phyloP scores from a whole-genome alignment of 345 rosid species.

The Gossypium australe region DNA sequence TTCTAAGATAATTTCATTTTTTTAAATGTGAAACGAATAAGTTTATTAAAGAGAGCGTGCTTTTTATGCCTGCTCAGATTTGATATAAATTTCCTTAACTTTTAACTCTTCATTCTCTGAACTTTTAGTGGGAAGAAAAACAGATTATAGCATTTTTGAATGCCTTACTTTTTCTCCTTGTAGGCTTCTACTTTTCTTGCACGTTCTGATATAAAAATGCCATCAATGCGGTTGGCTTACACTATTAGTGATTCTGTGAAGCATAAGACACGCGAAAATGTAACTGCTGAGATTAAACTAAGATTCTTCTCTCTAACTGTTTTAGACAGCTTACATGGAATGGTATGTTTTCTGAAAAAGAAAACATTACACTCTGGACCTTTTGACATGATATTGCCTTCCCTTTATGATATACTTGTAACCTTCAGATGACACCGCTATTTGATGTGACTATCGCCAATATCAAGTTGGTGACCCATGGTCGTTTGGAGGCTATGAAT shows the following conservation, averaged over 20 bases:
- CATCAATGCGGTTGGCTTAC: conserved; percentile 72
- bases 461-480: conserved; percentile 94
- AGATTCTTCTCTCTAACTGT: conserved; percentile 80
- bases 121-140: conserved; percentile 4
- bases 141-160: conserved; percentile 9
- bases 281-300: conserved; percentile 79
- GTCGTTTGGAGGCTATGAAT: conserved; percentile 87
- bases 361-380: conserved; percentile 2
- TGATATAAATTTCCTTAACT: conserved; percentile 5
- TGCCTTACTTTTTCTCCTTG: conserved; percentile 19
- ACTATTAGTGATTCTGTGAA: conserved; percentile 80
- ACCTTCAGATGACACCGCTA: conserved; percentile 80
- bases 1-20: not conserved
- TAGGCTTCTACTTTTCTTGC: conserved; percentile 99
- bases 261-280: conserved; percentile 83
- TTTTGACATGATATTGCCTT: not conserved
- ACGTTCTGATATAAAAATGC: conserved; percentile 75
- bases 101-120: not conserved
- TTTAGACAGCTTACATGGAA: conserved; percentile 87
- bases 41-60: not conserved
- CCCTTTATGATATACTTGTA: conserved; percentile 10
- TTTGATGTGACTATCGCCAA: conserved; percentile 84
- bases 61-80: not conserved
- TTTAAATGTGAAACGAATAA: not conserved
- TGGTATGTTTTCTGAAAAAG: conserved; percentile 43